phyloP scores from a whole-genome alignment of 257 asterid species.

The Rubia yunnanensis region DNA sequence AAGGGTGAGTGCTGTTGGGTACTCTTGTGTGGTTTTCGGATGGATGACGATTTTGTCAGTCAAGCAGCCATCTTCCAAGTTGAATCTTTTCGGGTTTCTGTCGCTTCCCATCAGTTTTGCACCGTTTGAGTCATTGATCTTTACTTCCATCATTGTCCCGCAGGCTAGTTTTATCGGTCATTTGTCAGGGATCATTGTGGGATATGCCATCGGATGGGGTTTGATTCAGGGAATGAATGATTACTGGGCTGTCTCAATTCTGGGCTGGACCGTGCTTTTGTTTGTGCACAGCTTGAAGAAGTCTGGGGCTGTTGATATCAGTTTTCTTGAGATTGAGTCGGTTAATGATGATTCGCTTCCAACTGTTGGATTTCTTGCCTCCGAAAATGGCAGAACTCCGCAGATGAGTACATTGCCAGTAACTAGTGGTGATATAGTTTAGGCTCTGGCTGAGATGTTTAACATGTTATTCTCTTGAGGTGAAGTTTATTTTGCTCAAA shows the following conservation, averaged over 20 bases:
- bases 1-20: conserved; percentile 93
- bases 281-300: conserved; percentile 82
- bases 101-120: conserved; percentile 95
- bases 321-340: conserved; percentile 80
- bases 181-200: conserved; percentile 76
- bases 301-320: conserved; percentile 57
- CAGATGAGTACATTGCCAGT: conserved; percentile 41
- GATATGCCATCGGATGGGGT: conserved; percentile 89
- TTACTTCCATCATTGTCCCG: conserved; percentile 90
- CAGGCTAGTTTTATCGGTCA: conserved; percentile 96
- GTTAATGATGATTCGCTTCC: conserved; percentile 77
- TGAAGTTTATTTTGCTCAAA: not conserved
- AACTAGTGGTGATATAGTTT: conserved; percentile 57
- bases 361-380: conserved; percentile 54
- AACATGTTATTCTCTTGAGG: not conserved
- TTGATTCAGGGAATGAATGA: conserved; percentile 88
- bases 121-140: conserved; percentile 85
- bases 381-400: conserved; percentile 69
- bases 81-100: conserved; percentile 86
- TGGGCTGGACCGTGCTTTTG: conserved; percentile 63
- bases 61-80: conserved; percentile 76
- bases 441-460: conserved; percentile 16
- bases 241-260: conserved; percentile 84
- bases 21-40: conserved; percentile 96
- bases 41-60: conserved; percentile 95